Evolutionary conservation across 768 basidiomycete genomes (phyloP), one percentile per base, ranked within the genome.

Genomic region (Clathrus columnatus): DNA sequence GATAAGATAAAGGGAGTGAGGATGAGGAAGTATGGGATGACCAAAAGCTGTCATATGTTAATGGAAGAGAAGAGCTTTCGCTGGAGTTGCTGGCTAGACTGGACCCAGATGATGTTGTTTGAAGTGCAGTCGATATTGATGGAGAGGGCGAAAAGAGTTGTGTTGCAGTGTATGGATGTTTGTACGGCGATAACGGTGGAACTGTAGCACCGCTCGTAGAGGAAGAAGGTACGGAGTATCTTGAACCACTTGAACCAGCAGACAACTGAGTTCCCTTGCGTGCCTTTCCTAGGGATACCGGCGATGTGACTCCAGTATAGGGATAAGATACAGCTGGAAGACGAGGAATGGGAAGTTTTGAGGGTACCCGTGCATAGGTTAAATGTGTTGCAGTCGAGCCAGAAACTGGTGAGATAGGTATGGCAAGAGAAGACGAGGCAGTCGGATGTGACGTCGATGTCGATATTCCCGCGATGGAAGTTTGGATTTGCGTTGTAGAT

Each of bases 31-130:
- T 67, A 57, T 81, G 79, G 6, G 78, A 72, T 1, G 81, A 80
- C 82, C 80, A 83, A 61, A 82, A 83, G 0, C 78, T 79, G 61
- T 82, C 82, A 60, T 83, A 83, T 2, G 81, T 80, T 44, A 81
- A 67, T 10, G 72, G 36, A 36, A 36, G 64, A 7, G 70, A 64
- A n/a, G 58, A 60, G 20, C 64, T 51, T 57, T 67, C 69, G 45
- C 60, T 63, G 54, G 62, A 65, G 54, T 65, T 65, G 64, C 48
- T 11, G 50, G 6, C 4, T 46, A n/a, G n/a, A n/a, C n/a, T n/a
- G n/a, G n/a, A n/a, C n/a, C n/a, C 2, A 16, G 43, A 46, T 18
- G 53, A 41, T 26, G 41, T 32, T 10, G 23, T 44, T 24, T 29
- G 59, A 24, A 48, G 54, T 41, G 7, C 51, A 0, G 61, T 51